phyloP scores from a whole-genome alignment of 1,284 basidiomycete genomes.

The Apiotrichum domesticum region DNA sequence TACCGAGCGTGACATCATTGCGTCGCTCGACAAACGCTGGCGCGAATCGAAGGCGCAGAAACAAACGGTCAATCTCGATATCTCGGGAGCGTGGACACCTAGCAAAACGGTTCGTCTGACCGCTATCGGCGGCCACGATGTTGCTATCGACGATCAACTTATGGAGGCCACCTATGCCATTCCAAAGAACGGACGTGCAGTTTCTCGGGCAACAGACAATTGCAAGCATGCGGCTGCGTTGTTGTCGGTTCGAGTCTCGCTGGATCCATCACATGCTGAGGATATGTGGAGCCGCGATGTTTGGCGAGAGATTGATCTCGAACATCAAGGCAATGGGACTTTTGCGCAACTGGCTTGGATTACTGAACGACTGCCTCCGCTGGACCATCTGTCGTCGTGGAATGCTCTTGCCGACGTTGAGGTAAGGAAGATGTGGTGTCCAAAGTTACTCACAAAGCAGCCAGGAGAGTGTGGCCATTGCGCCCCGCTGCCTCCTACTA shows the following conservation, averaged over 20 bases:
- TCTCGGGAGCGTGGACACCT: conserved; percentile 61
- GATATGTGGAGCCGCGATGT: conserved; percentile 65
- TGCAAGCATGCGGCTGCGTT: conserved; percentile 70
- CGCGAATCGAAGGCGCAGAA: conserved; percentile 58
- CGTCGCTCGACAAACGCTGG: conserved; percentile 66
- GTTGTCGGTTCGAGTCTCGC: conserved; percentile 66
- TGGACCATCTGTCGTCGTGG: conserved; percentile 58
- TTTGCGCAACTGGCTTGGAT: conserved; percentile 81
- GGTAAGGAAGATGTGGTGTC: conserved; percentile 4
- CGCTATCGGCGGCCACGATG: conserved; percentile 31
- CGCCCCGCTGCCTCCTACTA: conserved; percentile 66
- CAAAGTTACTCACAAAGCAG: no score
- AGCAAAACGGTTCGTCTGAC: conserved; percentile 29
- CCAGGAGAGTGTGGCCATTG: conserved; percentile 57
- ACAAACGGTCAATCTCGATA: conserved; percentile 53
- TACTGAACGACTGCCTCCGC: conserved; percentile 69
- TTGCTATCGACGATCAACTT: conserved; percentile 8
- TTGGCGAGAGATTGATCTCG: conserved; percentile 77
- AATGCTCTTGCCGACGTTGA: conserved; percentile 53
- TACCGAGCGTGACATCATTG: conserved; percentile 68
- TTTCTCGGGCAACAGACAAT: conserved; percentile 54
- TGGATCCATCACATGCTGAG: conserved; percentile 59
- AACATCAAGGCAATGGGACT: conserved; percentile 67
- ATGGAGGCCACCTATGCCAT: conserved; percentile 59
- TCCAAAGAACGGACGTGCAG: conserved; percentile 55